phyloP scores from a whole-genome alignment of 73 alveolate genomes.

The Uronychia setigera region DNA sequence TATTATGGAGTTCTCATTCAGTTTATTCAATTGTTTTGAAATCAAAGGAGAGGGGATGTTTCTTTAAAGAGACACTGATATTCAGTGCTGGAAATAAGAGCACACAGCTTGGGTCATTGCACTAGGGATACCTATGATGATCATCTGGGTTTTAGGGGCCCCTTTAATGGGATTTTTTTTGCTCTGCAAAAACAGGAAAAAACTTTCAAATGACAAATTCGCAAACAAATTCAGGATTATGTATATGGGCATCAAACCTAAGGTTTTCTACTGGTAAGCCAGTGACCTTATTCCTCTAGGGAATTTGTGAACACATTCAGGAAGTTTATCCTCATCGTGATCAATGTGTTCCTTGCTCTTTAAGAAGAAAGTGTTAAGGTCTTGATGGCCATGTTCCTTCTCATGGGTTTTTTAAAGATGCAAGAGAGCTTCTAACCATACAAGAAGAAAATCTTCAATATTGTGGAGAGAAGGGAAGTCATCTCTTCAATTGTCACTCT shows the following conservation, averaged over 20 bases:
- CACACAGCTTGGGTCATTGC: conserved; percentile 44
- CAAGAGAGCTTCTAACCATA: conserved; percentile 59
- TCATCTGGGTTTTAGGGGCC: conserved; percentile 62
- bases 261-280: conserved; percentile 62
- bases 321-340: conserved; percentile 45
- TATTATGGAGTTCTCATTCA: conserved; percentile 29
- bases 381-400: conserved; percentile 38
- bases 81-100: conserved; percentile 54
- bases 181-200: conserved; percentile 7
- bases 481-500: conserved; percentile 50
- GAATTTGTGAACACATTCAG: conserved; percentile 51
- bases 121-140: conserved; percentile 46
- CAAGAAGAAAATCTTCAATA: conserved; percentile 31
- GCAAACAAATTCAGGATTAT: conserved; percentile 48
- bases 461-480: conserved; percentile 50
- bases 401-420: conserved; percentile 34
- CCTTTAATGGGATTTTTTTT: conserved; percentile 39
- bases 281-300: conserved; percentile 20
- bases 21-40: conserved; percentile 42
- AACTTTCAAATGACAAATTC: conserved; percentile 13
- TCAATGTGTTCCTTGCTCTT: conserved; percentile 60
- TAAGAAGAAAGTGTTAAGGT: conserved; percentile 39
- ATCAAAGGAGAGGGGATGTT: conserved; percentile 32
- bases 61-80: conserved; percentile 20
- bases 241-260: conserved; percentile 47